Conservation (phyloP, 768 basidiomycete species). For the Tylopilus balloui region DNA sequence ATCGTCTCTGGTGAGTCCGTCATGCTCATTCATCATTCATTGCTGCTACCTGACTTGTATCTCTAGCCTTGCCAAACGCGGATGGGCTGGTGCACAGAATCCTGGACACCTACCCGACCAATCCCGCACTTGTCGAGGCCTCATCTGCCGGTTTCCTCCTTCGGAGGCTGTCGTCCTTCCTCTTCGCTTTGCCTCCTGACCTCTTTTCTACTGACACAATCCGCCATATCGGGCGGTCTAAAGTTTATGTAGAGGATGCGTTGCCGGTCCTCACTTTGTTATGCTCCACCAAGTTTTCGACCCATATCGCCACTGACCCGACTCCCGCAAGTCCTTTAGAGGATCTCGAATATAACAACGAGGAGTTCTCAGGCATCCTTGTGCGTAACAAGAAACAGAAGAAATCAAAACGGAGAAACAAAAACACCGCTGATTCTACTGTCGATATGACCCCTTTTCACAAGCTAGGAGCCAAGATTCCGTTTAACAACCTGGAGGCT, state of each 20-base stretch:
- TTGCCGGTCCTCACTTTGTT: slow-evolving; percentile 19
- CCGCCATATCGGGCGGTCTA: slow-evolving; percentile 17
- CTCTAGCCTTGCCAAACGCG: slow-evolving; percentile 14
- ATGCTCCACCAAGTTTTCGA: slow-evolving; percentile 10
- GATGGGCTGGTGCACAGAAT: slow-evolving; percentile 26
- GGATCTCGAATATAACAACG: slow-evolving; percentile 1
- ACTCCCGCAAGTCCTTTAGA: background rate
- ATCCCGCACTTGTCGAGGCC: slow-evolving; percentile 15
- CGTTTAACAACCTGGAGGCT: slow-evolving; percentile 22
- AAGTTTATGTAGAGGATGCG: slow-evolving; percentile 22
- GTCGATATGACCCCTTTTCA: slow-evolving; percentile 31
- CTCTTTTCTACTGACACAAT: slow-evolving; percentile 9
- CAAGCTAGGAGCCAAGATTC: slow-evolving; percentile 26
- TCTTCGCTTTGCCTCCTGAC: slow-evolving; percentile 22
- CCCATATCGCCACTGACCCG: background rate
- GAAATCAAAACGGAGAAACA: slow-evolving; percentile 18
- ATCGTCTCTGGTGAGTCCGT: slow-evolving; percentile 25
- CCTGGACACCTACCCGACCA: slow-evolving; percentile 31
- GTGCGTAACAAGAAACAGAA: slow-evolving; percentile 27
- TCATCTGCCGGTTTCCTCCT: slow-evolving; percentile 25
- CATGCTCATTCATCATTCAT: background rate
- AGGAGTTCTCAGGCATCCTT: slow-evolving; percentile 6
- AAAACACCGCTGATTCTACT: slow-evolving; percentile 3
- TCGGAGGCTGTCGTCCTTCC: slow-evolving; percentile 20
- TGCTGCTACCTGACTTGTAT: background rate